A percentile compares a stretch with the other conserved stretches of the same genome.
These are phyloP conservation scores for Phytophthora agathidicida DNA, from an alignment of 352 stramenopile species.

Conservation along the genomic window DNA sequence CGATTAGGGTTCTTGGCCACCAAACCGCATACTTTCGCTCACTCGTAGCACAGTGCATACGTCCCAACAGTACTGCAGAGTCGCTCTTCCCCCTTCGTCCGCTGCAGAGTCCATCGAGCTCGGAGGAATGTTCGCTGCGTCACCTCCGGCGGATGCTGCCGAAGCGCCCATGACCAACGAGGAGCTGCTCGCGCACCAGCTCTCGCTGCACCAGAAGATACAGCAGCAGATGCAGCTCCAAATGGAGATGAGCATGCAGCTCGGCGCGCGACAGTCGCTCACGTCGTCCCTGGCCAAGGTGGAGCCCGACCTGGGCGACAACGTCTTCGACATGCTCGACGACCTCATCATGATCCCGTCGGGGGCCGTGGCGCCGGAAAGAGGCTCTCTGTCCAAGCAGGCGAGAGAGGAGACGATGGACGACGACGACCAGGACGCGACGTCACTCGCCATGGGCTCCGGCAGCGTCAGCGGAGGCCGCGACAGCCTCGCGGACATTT, in stretches of 20 bases:
- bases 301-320: conserved; percentile 82
- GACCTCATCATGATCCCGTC: conserved; percentile 87
- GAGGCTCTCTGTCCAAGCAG: conserved; percentile 69
- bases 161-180: conserved; percentile 67
- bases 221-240: conserved; percentile 89
- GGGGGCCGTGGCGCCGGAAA: conserved; percentile 53
- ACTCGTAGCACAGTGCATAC: conserved; percentile 25
- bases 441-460: conserved; percentile 26
- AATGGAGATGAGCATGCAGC: conserved; percentile 85
- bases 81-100: conserved; percentile 17
- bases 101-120: conserved; percentile 14
- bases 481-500: conserved; percentile 82
- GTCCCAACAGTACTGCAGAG: background rate
- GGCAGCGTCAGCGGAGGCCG: conserved; percentile 44
- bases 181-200: conserved; percentile 80
- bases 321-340: conserved; percentile 90
- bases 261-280: conserved; percentile 57
- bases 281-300: conserved; percentile 71
- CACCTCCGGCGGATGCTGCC: conserved; percentile 12
- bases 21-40: conserved; percentile 26
- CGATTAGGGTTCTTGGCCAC: conserved; percentile 1
- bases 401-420: conserved; percentile 45
- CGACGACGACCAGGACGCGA: conserved; percentile 31
- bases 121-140: conserved; percentile 19
- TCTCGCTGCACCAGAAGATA: conserved; percentile 85